phyloP scores from a whole-genome alignment of 1,284 basidiomycete species.

The Boletellus deceptivus region DNA sequence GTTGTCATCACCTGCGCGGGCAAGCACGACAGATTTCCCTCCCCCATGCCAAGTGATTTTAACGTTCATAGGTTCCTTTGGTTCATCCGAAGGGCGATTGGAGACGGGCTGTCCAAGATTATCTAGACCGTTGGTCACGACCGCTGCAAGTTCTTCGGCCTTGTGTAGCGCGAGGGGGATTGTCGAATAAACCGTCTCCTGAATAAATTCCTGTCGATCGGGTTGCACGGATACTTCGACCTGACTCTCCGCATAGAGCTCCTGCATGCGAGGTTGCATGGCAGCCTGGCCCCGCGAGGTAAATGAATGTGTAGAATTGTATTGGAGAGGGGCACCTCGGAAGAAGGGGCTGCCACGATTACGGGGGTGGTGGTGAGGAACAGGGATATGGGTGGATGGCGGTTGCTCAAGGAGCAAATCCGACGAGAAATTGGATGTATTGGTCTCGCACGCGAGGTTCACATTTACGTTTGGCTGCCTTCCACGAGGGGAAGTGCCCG shows the following conservation, averaged over 20 bases:
- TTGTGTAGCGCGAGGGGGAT: constrained; percentile 58
- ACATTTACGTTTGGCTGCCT: constrained; percentile 33
- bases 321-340: constrained; percentile 32
- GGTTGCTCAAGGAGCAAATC: constrained; percentile 39
- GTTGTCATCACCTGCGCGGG: constrained; percentile 68
- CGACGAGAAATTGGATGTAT: constrained; percentile 35
- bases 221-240: constrained; percentile 19
- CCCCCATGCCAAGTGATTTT: constrained; percentile 64
- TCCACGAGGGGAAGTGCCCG: constrained; percentile 35
- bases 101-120: constrained; percentile 21
- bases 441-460: constrained; percentile 24
- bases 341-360: constrained; percentile 32
- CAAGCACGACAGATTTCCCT: constrained; percentile 59
- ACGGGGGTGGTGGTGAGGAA: constrained; percentile 33
- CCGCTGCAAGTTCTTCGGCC: constrained; percentile 31
- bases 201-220: constrained; percentile 40
- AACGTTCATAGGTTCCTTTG: constrained; percentile 46
- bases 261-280: constrained; percentile 35
- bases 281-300: constrained; percentile 29
- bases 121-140: constrained; percentile 12
- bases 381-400: constrained; percentile 45
- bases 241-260: constrained; percentile 35
- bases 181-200: constrained; percentile 59
- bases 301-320: constrained; percentile 40
- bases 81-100: constrained; percentile 29